Evolutionary conservation across 1,284 basidiomycete species (phyloP).

Genomic region (Coniferiporia sulphurascens): DNA sequence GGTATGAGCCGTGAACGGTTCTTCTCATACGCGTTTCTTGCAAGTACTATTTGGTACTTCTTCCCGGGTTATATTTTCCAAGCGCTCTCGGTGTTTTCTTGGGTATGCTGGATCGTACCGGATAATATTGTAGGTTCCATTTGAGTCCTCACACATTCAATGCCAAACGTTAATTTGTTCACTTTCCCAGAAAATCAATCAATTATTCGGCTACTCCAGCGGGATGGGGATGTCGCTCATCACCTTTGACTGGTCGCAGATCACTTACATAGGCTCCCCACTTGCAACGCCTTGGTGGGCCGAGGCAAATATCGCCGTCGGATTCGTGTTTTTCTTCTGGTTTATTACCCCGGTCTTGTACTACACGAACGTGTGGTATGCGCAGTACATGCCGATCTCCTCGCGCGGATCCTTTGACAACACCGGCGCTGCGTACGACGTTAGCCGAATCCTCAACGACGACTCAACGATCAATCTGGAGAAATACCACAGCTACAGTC

Average conservation of each 20-base stretch:
- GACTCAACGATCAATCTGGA: constrained; percentile 54
- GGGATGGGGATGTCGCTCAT: constrained; percentile 29
- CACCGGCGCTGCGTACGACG: constrained; percentile 63
- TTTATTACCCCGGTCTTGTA: constrained; percentile 31
- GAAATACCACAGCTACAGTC: constrained; percentile 78
- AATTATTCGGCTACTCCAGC: constrained; percentile 31
- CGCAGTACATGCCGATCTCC: constrained; percentile 41
- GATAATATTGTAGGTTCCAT: constrained; percentile 42
- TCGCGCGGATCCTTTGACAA: constrained; percentile 56
- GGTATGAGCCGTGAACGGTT: constrained; percentile 48
- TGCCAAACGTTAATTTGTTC: not conserved
- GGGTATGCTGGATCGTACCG: constrained; percentile 77
- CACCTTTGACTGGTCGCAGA: constrained; percentile 40
- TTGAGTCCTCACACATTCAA: constrained; percentile 16
- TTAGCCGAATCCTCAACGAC: constrained; percentile 55
- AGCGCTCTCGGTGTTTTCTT: constrained; percentile 51
- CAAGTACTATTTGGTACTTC: constrained; percentile 44
- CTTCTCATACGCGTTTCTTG: constrained; percentile 35
- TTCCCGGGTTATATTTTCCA: constrained; percentile 48
- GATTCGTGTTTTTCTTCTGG: constrained; percentile 40
- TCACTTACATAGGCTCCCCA: constrained; percentile 54
- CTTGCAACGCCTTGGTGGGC: constrained; percentile 48
- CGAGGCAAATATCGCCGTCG: constrained; percentile 28
- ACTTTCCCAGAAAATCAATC: constrained; percentile 27
- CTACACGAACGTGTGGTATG: constrained; percentile 23